phyloP scores from a whole-genome alignment of 306 rosid genomes.

The Pachyrhizus erosus region DNA sequence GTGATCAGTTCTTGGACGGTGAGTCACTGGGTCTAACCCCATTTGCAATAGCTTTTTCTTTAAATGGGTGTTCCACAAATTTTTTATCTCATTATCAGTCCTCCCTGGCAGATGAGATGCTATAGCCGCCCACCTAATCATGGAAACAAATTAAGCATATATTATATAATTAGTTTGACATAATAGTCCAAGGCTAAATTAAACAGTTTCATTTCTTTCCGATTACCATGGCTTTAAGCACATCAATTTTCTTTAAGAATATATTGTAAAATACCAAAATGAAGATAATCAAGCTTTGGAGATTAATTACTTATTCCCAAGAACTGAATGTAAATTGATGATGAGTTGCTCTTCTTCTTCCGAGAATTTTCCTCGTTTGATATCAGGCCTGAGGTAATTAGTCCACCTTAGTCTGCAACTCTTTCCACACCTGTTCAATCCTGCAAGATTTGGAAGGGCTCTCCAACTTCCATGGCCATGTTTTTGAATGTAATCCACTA shows the following conservation, averaged over 20 bases:
- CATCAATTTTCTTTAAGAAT: neutral
- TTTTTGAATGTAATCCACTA: constrained; percentile 52
- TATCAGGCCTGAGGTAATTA: constrained; percentile 81
- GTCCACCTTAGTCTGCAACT: constrained; percentile 87
- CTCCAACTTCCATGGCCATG: constrained; percentile 88
- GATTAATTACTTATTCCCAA: constrained; percentile 73
- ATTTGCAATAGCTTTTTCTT: constrained; percentile 79
- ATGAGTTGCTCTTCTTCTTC: constrained; percentile 65
- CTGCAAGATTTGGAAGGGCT: constrained; percentile 80
- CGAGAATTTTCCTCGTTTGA: constrained; percentile 77
- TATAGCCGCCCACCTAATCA: constrained; percentile 78
- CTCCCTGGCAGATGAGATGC: constrained; percentile 84
- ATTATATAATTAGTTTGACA: too few species aligned
- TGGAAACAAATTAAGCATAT: too few species aligned
- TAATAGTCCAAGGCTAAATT: too few species aligned
- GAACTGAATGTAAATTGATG: constrained; percentile 68
- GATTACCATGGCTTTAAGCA: too few species aligned
- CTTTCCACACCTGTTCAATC: constrained; percentile 85
- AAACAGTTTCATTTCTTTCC: too few species aligned
- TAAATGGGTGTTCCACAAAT: constrained; percentile 83
- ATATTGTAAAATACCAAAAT: neutral
- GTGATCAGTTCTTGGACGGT: constrained; percentile 67
- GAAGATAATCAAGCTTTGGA: neutral
- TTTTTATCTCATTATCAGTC: constrained; percentile 85
- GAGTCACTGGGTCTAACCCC: constrained; percentile 84